Evolutionary conservation across 352 stramenopile genomes (phyloP).

Genomic region (Porosira glacialis): DNA sequence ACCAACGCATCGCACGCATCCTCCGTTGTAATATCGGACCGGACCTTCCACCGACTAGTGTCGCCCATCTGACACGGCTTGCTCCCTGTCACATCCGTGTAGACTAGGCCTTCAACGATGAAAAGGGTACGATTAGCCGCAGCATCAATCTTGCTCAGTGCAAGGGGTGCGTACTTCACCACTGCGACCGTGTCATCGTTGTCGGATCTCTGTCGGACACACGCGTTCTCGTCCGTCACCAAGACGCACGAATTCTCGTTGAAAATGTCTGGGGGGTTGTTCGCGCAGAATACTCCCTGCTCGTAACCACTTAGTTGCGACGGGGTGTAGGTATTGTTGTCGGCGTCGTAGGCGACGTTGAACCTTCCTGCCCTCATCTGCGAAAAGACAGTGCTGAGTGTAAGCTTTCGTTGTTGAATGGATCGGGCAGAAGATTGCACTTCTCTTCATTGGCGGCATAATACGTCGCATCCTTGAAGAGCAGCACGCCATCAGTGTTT

Average conservation of each 20-base stretch:
- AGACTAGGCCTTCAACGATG: conserved; percentile 4
- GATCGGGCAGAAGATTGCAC: conserved; percentile 21
- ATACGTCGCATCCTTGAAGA: conserved; percentile 45
- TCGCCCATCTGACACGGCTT: conserved; percentile 4
- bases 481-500: conserved; percentile 31
- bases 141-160: conserved; percentile 13
- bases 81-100: not conserved
- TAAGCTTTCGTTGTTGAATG: no score
- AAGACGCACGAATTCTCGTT: conserved; percentile 39
- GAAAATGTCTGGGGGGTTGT: conserved; percentile 34
- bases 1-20: not conserved
- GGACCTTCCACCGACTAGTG: conserved; percentile 19
- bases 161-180: not conserved
- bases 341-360: conserved; percentile 7
- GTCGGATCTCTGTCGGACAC: conserved; percentile 10
- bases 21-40: no score
- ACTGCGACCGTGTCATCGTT: conserved; percentile 28
- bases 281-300: conserved; percentile 41
- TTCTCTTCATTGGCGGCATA: conserved; percentile 42
- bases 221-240: conserved; percentile 26
- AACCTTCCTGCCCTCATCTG: conserved; percentile 9
- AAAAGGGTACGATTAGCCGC: not conserved
- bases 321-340: conserved; percentile 37
- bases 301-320: conserved; percentile 23
- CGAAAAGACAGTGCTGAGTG: not conserved